Base-by-base conservation (phyloP, 441 rosid genomes). In the Gossypium schwendimanii region DNA sequence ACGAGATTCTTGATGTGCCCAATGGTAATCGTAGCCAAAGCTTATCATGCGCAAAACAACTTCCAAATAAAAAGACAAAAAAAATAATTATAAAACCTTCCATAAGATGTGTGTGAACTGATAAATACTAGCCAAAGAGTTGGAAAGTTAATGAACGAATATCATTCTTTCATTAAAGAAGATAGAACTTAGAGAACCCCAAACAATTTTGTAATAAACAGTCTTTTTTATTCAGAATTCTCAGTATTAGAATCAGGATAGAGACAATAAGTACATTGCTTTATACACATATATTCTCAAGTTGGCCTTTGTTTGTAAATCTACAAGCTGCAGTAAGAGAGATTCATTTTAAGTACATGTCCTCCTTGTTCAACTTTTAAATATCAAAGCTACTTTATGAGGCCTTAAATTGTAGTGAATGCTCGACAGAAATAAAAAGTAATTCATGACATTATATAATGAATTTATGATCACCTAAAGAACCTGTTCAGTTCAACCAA, bases 31-130 rank as follows among this genome's bases (percentile, higher is more conserved):
- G 58, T 83, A 88, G 79, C 98, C 99, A 76, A 89, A 95, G 84
- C 99, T 95, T 78, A 95, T 84, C 97, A 92, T 91, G n/a, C 99
- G 93, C 79, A 95, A 79, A 79, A 88, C 77, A 82, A 92, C 99
- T 91, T 84, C 71, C 36, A 76, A 54, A 78, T 52, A 68, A 71
- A 28, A 5, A 72, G 23, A 26, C 14, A 3, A 63, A 21, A 68
- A 14, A 10, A 64, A 3, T 24, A 70, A 45, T 1, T 28, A 60
- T 11, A 69, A 63, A 67, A 70, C n/a, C 47, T 41, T 26, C 41
- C 21, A 26, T 23, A 45, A 47, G 70, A 14, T 66, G 14, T 0
- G 10, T 2, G 4, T 57, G 49, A 23, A 39, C 24, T 11, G 54
- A 8, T 41, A 21, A 3, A 11, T 15, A 4, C 39, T 18, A 55